Conservation (phyloP, 2,329 filamentous ascomycete genomes). For the Chaetomium olivaceum region DNA sequence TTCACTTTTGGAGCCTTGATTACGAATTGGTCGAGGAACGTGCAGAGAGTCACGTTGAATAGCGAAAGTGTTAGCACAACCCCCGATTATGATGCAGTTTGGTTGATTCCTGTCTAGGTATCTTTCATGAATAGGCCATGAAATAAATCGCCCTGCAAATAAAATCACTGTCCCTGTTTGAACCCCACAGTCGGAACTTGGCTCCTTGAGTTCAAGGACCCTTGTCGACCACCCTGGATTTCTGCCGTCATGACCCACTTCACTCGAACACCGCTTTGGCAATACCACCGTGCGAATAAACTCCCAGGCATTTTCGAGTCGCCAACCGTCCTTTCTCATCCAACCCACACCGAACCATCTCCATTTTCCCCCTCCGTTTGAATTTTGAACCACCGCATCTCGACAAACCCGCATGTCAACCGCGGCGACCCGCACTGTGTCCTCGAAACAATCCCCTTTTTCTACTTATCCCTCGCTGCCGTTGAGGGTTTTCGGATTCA, state of each 20-base stretch:
- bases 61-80: neutral
- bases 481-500: conserved; percentile 25
- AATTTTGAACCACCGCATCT: neutral
- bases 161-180: neutral
- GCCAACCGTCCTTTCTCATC: neutral
- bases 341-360: neutral
- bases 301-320: neutral
- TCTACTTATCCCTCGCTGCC: neutral
- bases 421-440: conserved; percentile 4
- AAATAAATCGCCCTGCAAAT: neutral
- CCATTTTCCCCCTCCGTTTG: neutral
- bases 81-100: neutral
- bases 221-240: neutral
- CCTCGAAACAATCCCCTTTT: neutral
- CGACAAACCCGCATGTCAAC: neutral
- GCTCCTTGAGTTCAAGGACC: neutral
- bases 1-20: neutral
- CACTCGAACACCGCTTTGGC: neutral
- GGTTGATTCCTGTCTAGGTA: neutral
- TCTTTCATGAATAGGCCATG: neutral
- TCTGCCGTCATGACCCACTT: neutral
- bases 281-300: conserved; percentile 2
- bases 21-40: neutral
- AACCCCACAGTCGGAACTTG: neutral
- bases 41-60: neutral